These are phyloP conservation scores for Pontederia crassipes DNA, from an alignment of 176 grass and related monocot species.

Conservation along the genomic window DNA sequence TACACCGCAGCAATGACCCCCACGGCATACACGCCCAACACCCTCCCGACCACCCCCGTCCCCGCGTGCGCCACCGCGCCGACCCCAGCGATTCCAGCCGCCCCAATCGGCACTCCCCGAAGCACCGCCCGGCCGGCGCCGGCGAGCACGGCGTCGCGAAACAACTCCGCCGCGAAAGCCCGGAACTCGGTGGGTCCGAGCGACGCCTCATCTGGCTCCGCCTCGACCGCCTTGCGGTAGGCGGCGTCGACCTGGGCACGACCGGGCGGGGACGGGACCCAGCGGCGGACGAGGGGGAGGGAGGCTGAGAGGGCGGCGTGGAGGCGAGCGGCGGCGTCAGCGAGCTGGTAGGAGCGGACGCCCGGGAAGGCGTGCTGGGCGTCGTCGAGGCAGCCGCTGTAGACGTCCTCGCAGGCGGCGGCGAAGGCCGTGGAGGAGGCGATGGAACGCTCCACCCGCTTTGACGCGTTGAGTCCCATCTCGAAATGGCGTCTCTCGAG, in stretches of 20 bases:
- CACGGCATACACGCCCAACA: slow-evolving; percentile 45
- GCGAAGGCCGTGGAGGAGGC: slow-evolving; percentile 39
- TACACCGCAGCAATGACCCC: slow-evolving; percentile 53
- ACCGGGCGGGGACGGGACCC: slow-evolving; percentile 28
- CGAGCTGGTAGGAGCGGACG: slow-evolving; percentile 57
- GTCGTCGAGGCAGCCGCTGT: slow-evolving; percentile 34
- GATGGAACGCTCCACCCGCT: slow-evolving; percentile 47
- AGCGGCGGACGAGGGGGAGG: slow-evolving; percentile 38
- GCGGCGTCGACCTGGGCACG: slow-evolving; percentile 36
- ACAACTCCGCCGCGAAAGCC: slow-evolving; percentile 40
- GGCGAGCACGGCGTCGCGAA: slow-evolving; percentile 37
- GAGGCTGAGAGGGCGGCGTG: slow-evolving; percentile 23
- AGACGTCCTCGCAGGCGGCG: slow-evolving; percentile 44
- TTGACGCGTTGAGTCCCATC: slow-evolving; percentile 64
- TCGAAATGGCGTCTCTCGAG: not conserved
- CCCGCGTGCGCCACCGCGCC: slow-evolving; percentile 26
- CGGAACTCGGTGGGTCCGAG: slow-evolving; percentile 28
- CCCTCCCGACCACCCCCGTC: slow-evolving; percentile 29
- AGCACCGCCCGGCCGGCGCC: slow-evolving; percentile 38
- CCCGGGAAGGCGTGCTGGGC: slow-evolving; percentile 35
- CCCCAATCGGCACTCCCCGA: slow-evolving; percentile 31
- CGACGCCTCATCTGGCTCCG: not conserved
- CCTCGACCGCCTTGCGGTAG: slow-evolving; percentile 22
- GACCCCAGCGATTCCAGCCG: slow-evolving; percentile 39
- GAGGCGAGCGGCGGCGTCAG: slow-evolving; percentile 36